Base-by-base conservation (phyloP, 225 moss, liverwort and hornwort species). In the Asterella californica region DNA sequence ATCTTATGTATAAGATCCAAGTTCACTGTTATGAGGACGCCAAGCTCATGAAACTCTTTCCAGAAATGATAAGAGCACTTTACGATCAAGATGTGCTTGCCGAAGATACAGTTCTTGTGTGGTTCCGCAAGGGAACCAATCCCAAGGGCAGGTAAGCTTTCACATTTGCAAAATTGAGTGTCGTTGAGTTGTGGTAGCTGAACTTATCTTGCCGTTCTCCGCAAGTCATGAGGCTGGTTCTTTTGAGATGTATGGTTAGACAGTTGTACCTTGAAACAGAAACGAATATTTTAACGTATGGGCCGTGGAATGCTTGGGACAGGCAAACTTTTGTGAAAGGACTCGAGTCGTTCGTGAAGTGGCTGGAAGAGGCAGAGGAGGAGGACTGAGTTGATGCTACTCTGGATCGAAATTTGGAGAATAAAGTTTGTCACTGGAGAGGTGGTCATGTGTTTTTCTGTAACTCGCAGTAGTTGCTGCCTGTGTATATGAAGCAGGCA, bases 301-400 rank as follows among this genome's bases (percentile, higher is more conserved):
- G 57, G 5, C 19, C 30, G 10, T 67, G 67, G 33, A 2, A 42
- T 45, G n/a, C 15, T 77, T 24, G 50, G 0, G 0, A 29, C 90
- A 96, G 96, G 85, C 94, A 94, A 89, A 96, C 94, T 30, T 96
- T 96, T 81, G 94, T 96, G 52, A 96, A 96, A 81, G 91, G 94
- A 30, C 90, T 96, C 11, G 96, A 96, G 81, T 92, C 96, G 4
- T 96, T 96, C 38, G 94, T 94, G 21, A 96, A 94, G 83, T 96
- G 96, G 96, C 83, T 96, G 84, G 96, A 96, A 72, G 96, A 96
- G 86, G 96, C 94, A 10, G 94, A 96, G 84, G 96, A 94, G 85
- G 96, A 96, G 83, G 94, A 96, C 62, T 96, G 81, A 78, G 70
- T 62, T 57, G 4, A 22, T 60, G 11, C 15, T 5, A 48, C 52